Percentiles rank a stretch among this genome's conserved stretches.
Evolutionary conservation across 2,329 filamentous ascomycete genomes (phyloP).

Genomic region (Aspergillus spinulosporus): DNA sequence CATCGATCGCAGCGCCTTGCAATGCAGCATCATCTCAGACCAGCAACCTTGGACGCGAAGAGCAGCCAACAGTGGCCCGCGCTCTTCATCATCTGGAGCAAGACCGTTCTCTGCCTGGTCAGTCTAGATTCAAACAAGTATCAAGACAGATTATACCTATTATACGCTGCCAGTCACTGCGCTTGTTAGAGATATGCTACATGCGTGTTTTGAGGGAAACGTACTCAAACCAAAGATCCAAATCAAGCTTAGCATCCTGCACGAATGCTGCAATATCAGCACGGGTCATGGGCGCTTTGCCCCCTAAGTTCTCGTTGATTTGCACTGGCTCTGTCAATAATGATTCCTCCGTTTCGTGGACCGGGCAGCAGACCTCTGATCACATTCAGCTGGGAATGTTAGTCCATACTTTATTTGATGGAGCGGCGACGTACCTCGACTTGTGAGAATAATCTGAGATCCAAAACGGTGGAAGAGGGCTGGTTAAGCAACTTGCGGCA

Average conservation of each 20-base stretch:
- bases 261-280: constrained; percentile 44
- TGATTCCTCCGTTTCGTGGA: too few relatives aligned
- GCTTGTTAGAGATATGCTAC: constrained; percentile 8
- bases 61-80: constrained; percentile 46
- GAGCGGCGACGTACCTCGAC: constrained; percentile 40
- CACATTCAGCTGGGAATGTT: constrained; percentile 41
- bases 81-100: constrained; percentile 30
- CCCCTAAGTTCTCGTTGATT: constrained; percentile 40
- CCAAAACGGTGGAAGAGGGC: constrained; percentile 47
- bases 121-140: neutral
- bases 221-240: constrained; percentile 52
- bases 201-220: neutral
- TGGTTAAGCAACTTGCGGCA: constrained; percentile 49
- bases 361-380: constrained; percentile 33
- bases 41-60: constrained; percentile 56
- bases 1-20: constrained; percentile 52
- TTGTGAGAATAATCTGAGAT: constrained; percentile 55
- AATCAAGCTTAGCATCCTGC: constrained; percentile 49
- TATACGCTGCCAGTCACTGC: constrained; percentile 39
- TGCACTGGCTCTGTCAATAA: constrained; percentile 26
- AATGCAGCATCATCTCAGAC: constrained; percentile 55
- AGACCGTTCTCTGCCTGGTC: constrained; percentile 28
- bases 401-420: neutral
- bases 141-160: constrained; percentile 29
- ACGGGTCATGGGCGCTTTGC: constrained; percentile 29